Base-by-base conservation (phyloP, 441 rosid species). In the Corymbia citriodora region DNA sequence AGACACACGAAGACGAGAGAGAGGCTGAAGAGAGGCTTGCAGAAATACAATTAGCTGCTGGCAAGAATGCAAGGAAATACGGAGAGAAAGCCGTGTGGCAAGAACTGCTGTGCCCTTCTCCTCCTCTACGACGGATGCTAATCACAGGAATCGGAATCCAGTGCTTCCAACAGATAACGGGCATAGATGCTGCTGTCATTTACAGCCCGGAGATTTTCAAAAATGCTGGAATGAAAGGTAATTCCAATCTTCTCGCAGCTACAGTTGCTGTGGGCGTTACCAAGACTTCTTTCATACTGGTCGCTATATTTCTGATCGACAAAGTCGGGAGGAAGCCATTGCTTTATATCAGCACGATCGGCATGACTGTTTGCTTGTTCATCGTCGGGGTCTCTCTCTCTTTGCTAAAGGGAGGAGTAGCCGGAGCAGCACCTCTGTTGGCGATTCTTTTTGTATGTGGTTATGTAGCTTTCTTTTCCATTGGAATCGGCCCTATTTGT, bases 161-260 rank as follows among this genome's bases (percentile, higher is more conserved):
- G 87, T 97, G 98, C 92, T 96, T 96, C 94, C 99, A 97, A 89
- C 98, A 96, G 95, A 95, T 96, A 90, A 96, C 98, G 2, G 98
- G 99, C 70, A 96, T 95, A 68, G 97, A 96, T 89, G 97, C 99
- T 21, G 95, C 96, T 13, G 99, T 97, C 79, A 94, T 97, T 93
- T 97, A 97, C 92, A 95, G 99, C 93, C 99, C 98, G 4, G 95
- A 92, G 91, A 97, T 97, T 89, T 93, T 97, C 55, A 90, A 93
- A 89, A 92, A 87, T 36, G 98, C 99, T 12, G 99, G 99, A 89
- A 93, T 96, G 79, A 83, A 93, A 92, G 92, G 91, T 88, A 93
- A 97, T 33, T 90, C 99, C 33, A 96, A 93, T 89, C 95, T 95
- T 90, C 98, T 97, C 2, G 97, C 96, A 23, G 98, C 98, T 25